Percentiles rank a stretch among this genome's conserved stretches.
These are phyloP conservation scores for Ustulina deusta DNA, from an alignment of 2,329 filamentous ascomycete genomes.

Conservation along the genomic window DNA sequence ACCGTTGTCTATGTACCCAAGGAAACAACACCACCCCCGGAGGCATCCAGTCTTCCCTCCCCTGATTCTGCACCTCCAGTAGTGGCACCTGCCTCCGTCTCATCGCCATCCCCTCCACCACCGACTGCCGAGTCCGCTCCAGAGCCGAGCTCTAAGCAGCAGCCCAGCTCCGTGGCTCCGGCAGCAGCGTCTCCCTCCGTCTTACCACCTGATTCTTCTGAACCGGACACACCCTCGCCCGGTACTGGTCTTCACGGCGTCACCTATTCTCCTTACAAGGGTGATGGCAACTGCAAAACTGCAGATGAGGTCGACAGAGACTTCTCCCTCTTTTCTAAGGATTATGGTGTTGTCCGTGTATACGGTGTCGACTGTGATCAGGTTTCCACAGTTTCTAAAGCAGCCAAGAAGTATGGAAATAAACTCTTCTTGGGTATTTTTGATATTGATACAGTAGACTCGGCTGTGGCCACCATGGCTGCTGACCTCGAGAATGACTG, in stretches of 20 bases:
- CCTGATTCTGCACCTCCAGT: conserved; percentile 31
- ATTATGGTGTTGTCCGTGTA: conserved; percentile 75
- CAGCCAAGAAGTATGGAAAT: conserved; percentile 72
- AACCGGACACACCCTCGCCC: conserved; percentile 38
- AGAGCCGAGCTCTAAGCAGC: conserved; percentile 36
- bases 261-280: conserved; percentile 63
- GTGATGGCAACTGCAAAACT: conserved; percentile 73
- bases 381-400: conserved; percentile 70
- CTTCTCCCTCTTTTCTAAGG: conserved; percentile 64
- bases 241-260: conserved; percentile 54
- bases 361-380: conserved; percentile 87
- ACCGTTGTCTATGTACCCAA: conserved; percentile 50
- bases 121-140: conserved; percentile 26
- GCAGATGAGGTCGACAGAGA: conserved; percentile 72
- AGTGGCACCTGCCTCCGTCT: conserved; percentile 23
- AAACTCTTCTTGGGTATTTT: conserved; percentile 82
- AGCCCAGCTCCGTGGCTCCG: conserved; percentile 30
- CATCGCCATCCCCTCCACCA: conserved; percentile 27
- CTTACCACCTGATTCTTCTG: conserved; percentile 25
- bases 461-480: conserved; percentile 72
- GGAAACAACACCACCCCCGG: conserved; percentile 37
- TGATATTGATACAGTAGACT: conserved; percentile 66
- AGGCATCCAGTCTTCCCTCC: conserved; percentile 19
- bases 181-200: conserved; percentile 17
- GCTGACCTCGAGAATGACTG: conserved; percentile 72